A percentile compares a stretch with the other conserved stretches of the same genome.
phyloP scores from a whole-genome alignment of 2,329 filamentous ascomycete species.

The Phyllosticta paracitricarpa region DNA sequence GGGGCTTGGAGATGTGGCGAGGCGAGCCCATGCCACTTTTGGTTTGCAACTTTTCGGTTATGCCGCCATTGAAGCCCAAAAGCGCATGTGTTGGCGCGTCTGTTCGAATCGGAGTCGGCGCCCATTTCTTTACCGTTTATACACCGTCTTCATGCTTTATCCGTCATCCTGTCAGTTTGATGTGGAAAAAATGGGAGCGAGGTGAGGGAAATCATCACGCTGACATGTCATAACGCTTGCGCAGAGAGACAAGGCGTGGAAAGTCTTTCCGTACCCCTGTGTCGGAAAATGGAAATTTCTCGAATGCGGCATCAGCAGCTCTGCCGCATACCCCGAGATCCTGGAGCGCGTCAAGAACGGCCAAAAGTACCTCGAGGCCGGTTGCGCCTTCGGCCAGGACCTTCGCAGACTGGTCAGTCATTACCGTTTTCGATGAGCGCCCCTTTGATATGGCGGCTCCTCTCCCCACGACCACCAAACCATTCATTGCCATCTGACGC shows the following conservation, averaged over 20 bases:
- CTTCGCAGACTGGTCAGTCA: conserved; percentile 31
- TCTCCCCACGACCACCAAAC: background rate
- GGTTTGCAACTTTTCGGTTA: too few relatives aligned
- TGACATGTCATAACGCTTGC: background rate
- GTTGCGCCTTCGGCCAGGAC: conserved; percentile 38
- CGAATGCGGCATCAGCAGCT: conserved; percentile 20
- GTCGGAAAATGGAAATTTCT: conserved; percentile 28
- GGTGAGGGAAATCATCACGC: background rate
- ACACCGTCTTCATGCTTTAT: too few relatives aligned
- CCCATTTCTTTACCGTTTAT: too few relatives aligned
- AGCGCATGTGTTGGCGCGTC: too few relatives aligned
- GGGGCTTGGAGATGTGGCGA: too few relatives aligned
- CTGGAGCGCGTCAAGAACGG: conserved; percentile 25
- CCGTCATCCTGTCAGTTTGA: too few relatives aligned
- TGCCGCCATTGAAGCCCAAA: too few relatives aligned
- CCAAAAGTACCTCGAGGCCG: conserved; percentile 31
- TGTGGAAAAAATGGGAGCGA: too few relatives aligned
- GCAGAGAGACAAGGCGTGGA: conserved; percentile 24
- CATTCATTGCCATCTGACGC: background rate
- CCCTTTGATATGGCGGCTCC: too few relatives aligned
- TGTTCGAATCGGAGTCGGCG: too few relatives aligned
- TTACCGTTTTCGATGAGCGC: too few relatives aligned
- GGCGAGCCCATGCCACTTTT: too few relatives aligned
- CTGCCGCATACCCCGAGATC: conserved; percentile 22
- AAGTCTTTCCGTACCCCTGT: conserved; percentile 24